Base-by-base conservation (phyloP, 2,329 filamentous ascomycete species). In the Metarhizium anisopliae region DNA sequence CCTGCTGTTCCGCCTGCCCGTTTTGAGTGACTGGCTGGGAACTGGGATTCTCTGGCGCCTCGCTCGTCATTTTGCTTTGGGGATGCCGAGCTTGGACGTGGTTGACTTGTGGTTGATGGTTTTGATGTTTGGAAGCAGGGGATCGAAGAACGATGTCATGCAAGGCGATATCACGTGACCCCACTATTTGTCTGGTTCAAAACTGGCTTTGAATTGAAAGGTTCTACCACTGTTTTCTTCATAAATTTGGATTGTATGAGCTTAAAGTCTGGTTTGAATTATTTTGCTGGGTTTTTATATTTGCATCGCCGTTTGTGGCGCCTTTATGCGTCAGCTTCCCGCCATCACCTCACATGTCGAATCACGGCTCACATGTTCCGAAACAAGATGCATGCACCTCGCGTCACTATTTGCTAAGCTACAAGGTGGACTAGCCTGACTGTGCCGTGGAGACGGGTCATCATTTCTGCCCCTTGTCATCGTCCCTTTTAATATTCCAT, bases 41-140 rank as follows among this genome's bases (percentile, higher is more conserved):
- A 55, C 70, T 65, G 29, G 57, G 59, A 30, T 65, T 69, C 55
- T 72, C 69, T 51, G 69, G 67, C 45, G 66, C 64, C 59, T 70
- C 71, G 57, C 64, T 66, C 50, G 69, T 63, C 71, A 73, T 73
- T 18, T 59, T 66, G 16, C 71, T 74, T 73, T n/a, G 59, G 66
- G 18, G 47, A 38, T 18, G 14, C 2, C n/a, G 14, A 13, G 45
- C 18, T 47, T 32, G 38, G 11, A 16, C 60, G 59, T 63, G 50
- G 55, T 53, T 54, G 52, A 25, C 13, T 4, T 49, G 16, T 42
- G 40, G 16, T 14, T 42, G 35, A 8, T 32, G 18, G 40, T 38
- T 51, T 29, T 25, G 25, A 25, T 25, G 25, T 4, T 25, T 25
- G 25, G 25, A 25, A 25, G 25, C 25, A 25, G 25, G 25, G 25